Conservation (phyloP, 1,284 basidiomycete genomes). For the Singerocomus inundabilis region DNA sequence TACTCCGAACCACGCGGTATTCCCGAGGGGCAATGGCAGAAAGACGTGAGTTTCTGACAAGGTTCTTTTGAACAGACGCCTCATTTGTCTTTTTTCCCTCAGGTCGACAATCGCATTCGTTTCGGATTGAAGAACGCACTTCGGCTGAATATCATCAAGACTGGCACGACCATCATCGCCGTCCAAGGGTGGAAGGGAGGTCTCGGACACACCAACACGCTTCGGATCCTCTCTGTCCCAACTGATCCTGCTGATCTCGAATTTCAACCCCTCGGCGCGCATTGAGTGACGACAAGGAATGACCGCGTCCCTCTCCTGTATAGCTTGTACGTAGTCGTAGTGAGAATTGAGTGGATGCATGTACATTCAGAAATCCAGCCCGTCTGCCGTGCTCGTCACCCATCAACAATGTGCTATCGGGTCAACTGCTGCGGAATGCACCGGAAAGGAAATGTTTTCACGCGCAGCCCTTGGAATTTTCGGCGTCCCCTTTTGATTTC, state of each 20-base stretch:
- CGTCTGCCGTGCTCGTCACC: too few relatives aligned
- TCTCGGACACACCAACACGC: slow-evolving; percentile 88
- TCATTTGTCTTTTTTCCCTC: slow-evolving; percentile 5
- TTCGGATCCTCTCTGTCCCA: slow-evolving; percentile 81
- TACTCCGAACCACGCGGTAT: slow-evolving; percentile 93
- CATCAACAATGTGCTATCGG: too few relatives aligned
- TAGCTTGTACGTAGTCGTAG: too few relatives aligned
- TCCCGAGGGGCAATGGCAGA: slow-evolving; percentile 92
- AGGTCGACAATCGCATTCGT: slow-evolving; percentile 88
- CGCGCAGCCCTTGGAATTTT: slow-evolving; percentile 16
- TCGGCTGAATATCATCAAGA: slow-evolving; percentile 83
- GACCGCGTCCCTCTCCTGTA: background rate
- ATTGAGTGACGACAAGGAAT: slow-evolving; percentile 20
- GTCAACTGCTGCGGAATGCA: slow-evolving; percentile 22
- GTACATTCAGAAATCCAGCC: too few relatives aligned
- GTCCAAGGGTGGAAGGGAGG: slow-evolving; percentile 99
- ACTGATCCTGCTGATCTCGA: slow-evolving; percentile 82
- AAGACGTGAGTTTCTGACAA: slow-evolving; percentile 65
- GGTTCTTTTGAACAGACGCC: background rate
- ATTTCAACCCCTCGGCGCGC: slow-evolving; percentile 61
- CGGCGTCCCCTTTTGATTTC: slow-evolving; percentile 4
- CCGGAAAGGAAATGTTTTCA: slow-evolving; percentile 29
- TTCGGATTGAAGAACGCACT: slow-evolving; percentile 92
- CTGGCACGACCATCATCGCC: slow-evolving; percentile 89
- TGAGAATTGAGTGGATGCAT: background rate